phyloP scores from a whole-genome alignment of 768 basidiomycete genomes.

The Podaxis mareebaensis region DNA sequence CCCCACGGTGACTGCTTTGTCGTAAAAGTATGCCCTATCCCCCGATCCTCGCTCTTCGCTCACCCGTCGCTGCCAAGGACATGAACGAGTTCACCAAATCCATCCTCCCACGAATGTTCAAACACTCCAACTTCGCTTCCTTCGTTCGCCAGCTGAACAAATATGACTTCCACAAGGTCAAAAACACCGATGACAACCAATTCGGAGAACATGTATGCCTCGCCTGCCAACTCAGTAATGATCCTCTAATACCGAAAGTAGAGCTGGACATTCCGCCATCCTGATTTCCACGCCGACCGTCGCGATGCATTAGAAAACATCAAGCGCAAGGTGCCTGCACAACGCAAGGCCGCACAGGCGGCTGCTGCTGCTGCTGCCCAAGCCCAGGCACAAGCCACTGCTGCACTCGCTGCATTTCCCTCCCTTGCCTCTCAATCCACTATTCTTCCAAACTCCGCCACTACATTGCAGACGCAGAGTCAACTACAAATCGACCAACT shows the following conservation, averaged over 20 bases:
- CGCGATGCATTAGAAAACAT: constrained; percentile 59
- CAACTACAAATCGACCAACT: constrained; percentile 17
- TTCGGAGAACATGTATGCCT: constrained; percentile 60
- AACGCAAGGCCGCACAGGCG: constrained; percentile 47
- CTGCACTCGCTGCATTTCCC: constrained; percentile 20
- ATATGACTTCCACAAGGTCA: constrained; percentile 97
- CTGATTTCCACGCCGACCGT: constrained; percentile 56
- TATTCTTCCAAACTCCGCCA: constrained; percentile 20
- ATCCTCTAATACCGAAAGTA: constrained; percentile 19
- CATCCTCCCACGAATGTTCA: constrained; percentile 90
- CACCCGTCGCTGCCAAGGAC: constrained; percentile 41
- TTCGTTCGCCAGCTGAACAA: constrained; percentile 95
- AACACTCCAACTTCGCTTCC: constrained; percentile 91
- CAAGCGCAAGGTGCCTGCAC: constrained; percentile 59
- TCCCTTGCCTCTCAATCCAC: constrained; percentile 27
- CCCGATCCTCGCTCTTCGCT: not conserved
- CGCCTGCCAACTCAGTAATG: not conserved
- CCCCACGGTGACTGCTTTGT: constrained; percentile 86
- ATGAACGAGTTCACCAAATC: constrained; percentile 96
- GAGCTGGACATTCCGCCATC: constrained; percentile 63
- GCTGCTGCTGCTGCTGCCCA: constrained; percentile 12
- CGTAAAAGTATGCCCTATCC: constrained; percentile 58
- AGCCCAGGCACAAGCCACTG: constrained; percentile 5
- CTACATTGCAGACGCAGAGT: not conserved
- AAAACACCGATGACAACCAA: constrained; percentile 80